Evolutionary conservation across 1,139 yeast genomes (phyloP), one percentile per base, ranked within the genome.

Genomic region (Wickerhamomyces sp.): DNA sequence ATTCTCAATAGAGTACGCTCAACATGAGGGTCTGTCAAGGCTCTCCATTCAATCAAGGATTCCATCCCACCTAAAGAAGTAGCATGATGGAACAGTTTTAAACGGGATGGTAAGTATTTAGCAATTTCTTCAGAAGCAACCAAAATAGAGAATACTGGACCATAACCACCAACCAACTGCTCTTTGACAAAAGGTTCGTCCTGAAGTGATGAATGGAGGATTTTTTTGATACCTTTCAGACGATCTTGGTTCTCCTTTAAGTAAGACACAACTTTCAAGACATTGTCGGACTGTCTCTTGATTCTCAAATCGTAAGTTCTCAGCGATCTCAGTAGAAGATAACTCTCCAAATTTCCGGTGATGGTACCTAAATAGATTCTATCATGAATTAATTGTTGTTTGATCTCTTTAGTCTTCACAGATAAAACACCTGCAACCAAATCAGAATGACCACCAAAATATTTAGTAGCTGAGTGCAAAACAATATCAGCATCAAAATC

Each of bases 11-110:
- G 63, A 1, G 75, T 73, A 27, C 77, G 74, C 34, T 75, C 67
- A 13, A 81, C 82, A 4, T 66, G 58, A 1, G 73, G 62, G 59
- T 89, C 96, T 42, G 87, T 75, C 67, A 90, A 62, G 1, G 89
- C 84, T 60, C 96, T 78, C 96, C 96, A 89, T 65, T 91, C 97
- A 49, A 90, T 79, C 57, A 90, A 71, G 45, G 95, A 85, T 63
- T 91, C 97, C 7, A 86, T 88, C n/a, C 97, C 96, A 36, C 97
- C 97, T 31, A 91, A 71, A 7, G 96, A 87, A 0, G 97, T 90
- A 2, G 97, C 96, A 65, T 91, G 97, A 52, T 82, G 82, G 68
- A 90, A 89, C 51, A 77, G 76, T 55, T 81, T 76, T 49, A 90
- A 70, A 52, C 74, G 78, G 1, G 83, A 71, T 4, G 96, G 95